phyloP scores from a whole-genome alignment of 2,329 filamentous ascomycete species.

The Aspergillus fijiensis region DNA sequence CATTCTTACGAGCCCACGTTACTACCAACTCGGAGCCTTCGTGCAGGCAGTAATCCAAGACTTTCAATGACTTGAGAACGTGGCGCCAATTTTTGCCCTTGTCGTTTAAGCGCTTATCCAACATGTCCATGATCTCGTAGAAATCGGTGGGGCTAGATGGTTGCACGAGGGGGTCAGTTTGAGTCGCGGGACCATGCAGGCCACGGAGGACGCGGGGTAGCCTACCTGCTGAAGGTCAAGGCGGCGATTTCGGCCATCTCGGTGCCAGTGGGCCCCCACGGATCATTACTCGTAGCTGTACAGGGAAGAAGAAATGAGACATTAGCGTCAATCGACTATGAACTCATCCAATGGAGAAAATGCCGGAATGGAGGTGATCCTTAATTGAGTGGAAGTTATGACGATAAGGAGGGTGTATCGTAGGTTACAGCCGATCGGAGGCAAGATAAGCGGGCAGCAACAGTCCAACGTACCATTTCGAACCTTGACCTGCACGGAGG shows the following conservation, averaged over 20 bases:
- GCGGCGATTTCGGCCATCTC: slow-evolving; percentile 99
- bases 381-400: neutral
- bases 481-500: slow-evolving; percentile 94
- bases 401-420: neutral
- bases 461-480: slow-evolving; percentile 72
- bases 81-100: slow-evolving; percentile 99
- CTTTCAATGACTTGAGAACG: slow-evolving; percentile 94
- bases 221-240: slow-evolving; percentile 96
- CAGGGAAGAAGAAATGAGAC: neutral
- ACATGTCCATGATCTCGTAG: slow-evolving; percentile 99
- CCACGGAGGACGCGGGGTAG: slow-evolving; percentile 16
- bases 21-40: slow-evolving; percentile 96
- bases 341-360: neutral
- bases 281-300: slow-evolving; percentile 94
- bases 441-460: neutral
- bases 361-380: neutral
- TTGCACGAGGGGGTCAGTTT: slow-evolving; percentile 1
- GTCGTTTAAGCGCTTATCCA: slow-evolving; percentile 97
- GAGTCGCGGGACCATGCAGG: neutral
- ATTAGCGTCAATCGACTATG: slow-evolving; percentile 9
- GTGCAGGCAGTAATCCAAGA: slow-evolving; percentile 95
- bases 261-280: slow-evolving; percentile 95
- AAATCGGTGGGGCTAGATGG: slow-evolving; percentile 81
- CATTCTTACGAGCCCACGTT: slow-evolving; percentile 95
- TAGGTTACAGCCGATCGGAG: neutral